phyloP scores from a whole-genome alignment of 108 stramenopile species.

The Aureococcus anophagefferens region DNA sequence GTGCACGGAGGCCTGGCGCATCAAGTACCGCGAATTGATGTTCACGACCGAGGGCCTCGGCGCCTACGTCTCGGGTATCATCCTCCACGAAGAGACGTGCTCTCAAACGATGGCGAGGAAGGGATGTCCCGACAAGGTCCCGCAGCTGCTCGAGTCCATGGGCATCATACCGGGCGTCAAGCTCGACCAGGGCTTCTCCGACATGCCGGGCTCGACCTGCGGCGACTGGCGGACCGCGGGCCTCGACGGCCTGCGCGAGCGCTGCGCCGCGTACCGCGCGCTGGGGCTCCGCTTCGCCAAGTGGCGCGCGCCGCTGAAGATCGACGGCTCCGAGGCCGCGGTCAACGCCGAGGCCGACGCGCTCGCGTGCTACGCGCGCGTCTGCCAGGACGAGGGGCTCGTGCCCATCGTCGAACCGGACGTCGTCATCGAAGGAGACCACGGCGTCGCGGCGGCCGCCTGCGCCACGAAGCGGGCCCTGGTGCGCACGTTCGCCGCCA shows the following conservation, averaged over 20 bases:
- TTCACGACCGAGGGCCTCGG: slow-evolving; percentile 41
- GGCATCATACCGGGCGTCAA: slow-evolving; percentile 59
- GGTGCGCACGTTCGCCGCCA: slow-evolving; percentile 49
- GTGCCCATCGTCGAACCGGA: slow-evolving; percentile 65
- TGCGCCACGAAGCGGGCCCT: slow-evolving; percentile 45
- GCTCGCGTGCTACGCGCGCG: slow-evolving; percentile 52
- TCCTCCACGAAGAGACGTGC: slow-evolving; percentile 59
- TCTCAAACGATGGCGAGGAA: slow-evolving; percentile 24
- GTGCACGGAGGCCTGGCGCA: slow-evolving; percentile 49
- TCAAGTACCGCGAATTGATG: slow-evolving; percentile 43
- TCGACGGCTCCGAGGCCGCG: slow-evolving; percentile 39
- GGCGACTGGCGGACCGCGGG: slow-evolving; percentile 52
- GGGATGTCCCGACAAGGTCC: too few species aligned
- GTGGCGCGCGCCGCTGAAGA: slow-evolving; percentile 59
- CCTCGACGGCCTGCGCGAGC: slow-evolving; percentile 46
- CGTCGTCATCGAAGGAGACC: slow-evolving; percentile 54
- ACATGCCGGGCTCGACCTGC: slow-evolving; percentile 32
- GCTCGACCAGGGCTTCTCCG: slow-evolving; percentile 38
- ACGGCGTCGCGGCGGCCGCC: slow-evolving; percentile 43
- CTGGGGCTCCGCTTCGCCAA: slow-evolving; percentile 56
- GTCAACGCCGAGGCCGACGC: slow-evolving; percentile 47
- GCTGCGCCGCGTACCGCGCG: slow-evolving; percentile 56
- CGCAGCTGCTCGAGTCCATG: too few species aligned
- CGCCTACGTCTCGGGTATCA: slow-evolving; percentile 51
- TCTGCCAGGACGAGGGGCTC: slow-evolving; percentile 52